Evolutionary conservation across 345 rosid genomes (phyloP), one percentile per base, ranked within the genome.

Genomic region (Murraya koenigii): DNA sequence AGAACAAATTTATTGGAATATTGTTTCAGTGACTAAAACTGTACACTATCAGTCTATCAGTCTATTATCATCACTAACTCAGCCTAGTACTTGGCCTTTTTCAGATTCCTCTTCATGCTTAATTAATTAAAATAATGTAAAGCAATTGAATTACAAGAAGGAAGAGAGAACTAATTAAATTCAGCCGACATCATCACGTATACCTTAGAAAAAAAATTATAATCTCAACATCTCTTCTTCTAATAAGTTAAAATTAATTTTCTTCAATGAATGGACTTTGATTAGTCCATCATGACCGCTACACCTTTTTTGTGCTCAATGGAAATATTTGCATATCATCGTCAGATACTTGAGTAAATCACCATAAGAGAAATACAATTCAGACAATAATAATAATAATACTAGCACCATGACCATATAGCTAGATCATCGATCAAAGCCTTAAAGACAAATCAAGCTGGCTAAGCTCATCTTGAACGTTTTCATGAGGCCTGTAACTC

Each of bases 391-490:
- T 69, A 72, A 52, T 22, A 60, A 41, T 66, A 60, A 73, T 60
- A 75, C 35, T 35, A 71, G 69, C 23, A 71, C 76, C 49, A 65
- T 65, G 44, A 71, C 76, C 49, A 35, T 65, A 54, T 88, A 13
- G 49, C 49, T 13, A 44, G 7, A 52, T 52, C 22, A 52, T 17
- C 7, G 8, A 63, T 69, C 84, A 93, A 61, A 93, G 98, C 88
- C 94, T 84, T 66, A 93, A 85, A 35, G 98, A 93, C 79, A 93
- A 86, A 86, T 93, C 98, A 70, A 93, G 89, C 69, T 87, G 93
- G 80, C 80, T 81, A 64, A 85, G 73, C 83, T 93, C 98, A 19
- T 88, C 91, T 81, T 89, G 85, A 76, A 79, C 85, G 79, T 66
- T 82, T 60, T 89, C 93, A 41, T 52, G 56, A 19, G 87, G 58